Evolutionary conservation across 1,284 basidiomycete genomes (phyloP), one percentile per base, ranked within the genome.

Genomic region (Pisolithus thermaeus): DNA sequence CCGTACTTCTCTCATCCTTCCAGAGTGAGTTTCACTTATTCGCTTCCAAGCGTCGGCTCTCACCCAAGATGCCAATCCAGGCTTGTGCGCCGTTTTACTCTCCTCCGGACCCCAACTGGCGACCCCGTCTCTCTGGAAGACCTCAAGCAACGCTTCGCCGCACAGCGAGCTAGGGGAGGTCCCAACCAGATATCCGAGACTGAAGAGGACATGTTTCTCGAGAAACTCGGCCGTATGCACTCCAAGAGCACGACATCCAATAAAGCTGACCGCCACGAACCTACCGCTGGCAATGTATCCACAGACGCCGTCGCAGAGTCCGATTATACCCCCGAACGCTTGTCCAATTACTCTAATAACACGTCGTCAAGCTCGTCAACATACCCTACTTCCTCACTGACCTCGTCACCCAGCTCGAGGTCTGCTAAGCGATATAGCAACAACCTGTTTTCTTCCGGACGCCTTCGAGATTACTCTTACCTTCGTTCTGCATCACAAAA

Each of bases 151-250:
- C 80, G 81, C 54, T 78, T 91, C 60, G 87, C 87, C 39, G 79
- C 87, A 56, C 88, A 90, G 67, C 74, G 88, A 57, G 81, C 81
- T 45, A 76, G 78, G 57, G 86, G 87, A 11, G 76, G 74, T 18
- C 73, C 75, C 55, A 78, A 84, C 60, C 80, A 81, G 54, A 78
- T 91, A 43, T 78, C 84, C 44, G 84, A 89, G 68, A 85, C 83
- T 61, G 89, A 91, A 64, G 86, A 90, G 70, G 83, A 86, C 55
- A 87, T 91, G 81, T 76, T 91, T 57, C 69, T 91, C 51, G 83
- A 87, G 68, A 83, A 82, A 28, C 71, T 91, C 48, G 79, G 80
- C 40, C 69, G 74, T 50, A 72, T 86, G 40, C 80, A 81, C 53
- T 70, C 77, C 18, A 76, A 58, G 56, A 65, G 65, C 52, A 54